Conservation (phyloP, 2,329 filamentous ascomycete species). For the Alternaria arborescens region DNA sequence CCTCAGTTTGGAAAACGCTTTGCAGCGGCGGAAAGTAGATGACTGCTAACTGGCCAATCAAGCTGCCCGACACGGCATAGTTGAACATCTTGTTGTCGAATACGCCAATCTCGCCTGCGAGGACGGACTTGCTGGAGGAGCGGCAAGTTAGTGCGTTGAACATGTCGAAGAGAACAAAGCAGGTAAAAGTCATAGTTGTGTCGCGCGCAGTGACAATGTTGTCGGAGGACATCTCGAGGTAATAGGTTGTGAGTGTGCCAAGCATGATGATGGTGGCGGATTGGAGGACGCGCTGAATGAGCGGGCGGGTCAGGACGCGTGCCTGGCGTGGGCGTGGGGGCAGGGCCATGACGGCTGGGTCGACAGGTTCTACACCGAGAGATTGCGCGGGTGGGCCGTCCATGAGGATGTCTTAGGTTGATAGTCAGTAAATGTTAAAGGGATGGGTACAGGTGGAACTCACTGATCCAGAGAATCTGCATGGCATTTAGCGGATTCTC, state of each 20-base stretch:
- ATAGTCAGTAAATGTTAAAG: constrained; percentile 26
- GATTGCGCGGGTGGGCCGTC: constrained; percentile 97
- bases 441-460: constrained; percentile 52
- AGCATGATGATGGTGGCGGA: constrained; percentile 90
- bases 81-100: constrained; percentile 95
- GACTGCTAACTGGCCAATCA: constrained; percentile 87
- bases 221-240: constrained; percentile 86
- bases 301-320: constrained; percentile 83
- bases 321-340: constrained; percentile 88
- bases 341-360: constrained; percentile 90
- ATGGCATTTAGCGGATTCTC: constrained; percentile 97
- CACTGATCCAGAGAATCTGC: constrained; percentile 99
- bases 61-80: constrained; percentile 86
- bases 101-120: constrained; percentile 82
- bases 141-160: constrained; percentile 96
- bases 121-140: constrained; percentile 86
- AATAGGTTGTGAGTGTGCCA: constrained; percentile 90
- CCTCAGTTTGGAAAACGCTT: constrained; percentile 94
- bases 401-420: constrained; percentile 89
- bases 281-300: constrained; percentile 85
- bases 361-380: constrained; percentile 92
- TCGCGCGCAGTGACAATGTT: constrained; percentile 87
- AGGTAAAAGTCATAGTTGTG: constrained; percentile 99
- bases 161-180: constrained; percentile 99
- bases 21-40: constrained; percentile 96